A percentile compares a stretch with the other conserved stretches of the same genome.
These are phyloP conservation scores for Monilinia vaccinii-corymbosi DNA, from an alignment of 2,329 filamentous ascomycete species.

Conservation along the genomic window DNA sequence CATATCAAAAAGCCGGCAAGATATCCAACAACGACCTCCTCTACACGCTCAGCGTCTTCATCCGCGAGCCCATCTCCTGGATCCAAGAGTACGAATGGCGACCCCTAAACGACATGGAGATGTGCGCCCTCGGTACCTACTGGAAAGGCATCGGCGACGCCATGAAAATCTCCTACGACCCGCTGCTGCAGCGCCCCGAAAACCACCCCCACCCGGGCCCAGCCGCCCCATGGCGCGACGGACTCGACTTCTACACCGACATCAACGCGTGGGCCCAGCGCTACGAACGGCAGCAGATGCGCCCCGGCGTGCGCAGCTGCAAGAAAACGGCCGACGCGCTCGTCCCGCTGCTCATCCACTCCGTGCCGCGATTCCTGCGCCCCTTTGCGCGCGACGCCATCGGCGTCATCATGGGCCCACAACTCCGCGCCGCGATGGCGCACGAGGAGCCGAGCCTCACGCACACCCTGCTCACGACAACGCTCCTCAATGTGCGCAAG, in stretches of 20 bases:
- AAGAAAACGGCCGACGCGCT: slow-evolving; percentile 48
- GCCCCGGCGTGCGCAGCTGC: slow-evolving; percentile 41
- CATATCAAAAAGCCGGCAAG: slow-evolving; percentile 47
- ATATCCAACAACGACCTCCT: slow-evolving; percentile 56
- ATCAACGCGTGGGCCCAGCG: slow-evolving; percentile 38
- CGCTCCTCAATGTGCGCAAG: too few species aligned
- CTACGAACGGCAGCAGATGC: slow-evolving; percentile 54
- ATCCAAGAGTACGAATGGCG: slow-evolving; percentile 63
- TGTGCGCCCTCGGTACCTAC: slow-evolving; percentile 56
- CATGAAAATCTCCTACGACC: slow-evolving; percentile 51
- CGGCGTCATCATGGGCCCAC: slow-evolving; percentile 53
- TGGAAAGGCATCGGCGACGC: slow-evolving; percentile 65
- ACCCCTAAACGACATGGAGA: slow-evolving; percentile 54
- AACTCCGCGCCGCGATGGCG: slow-evolving; percentile 54
- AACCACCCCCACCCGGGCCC: too few species aligned
- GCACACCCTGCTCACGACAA: slow-evolving; percentile 38
- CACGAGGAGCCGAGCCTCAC: slow-evolving; percentile 40
- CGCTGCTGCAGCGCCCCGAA: not conserved
- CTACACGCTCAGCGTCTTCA: slow-evolving; percentile 57
- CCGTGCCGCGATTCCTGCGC: slow-evolving; percentile 39
- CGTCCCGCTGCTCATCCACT: slow-evolving; percentile 49
- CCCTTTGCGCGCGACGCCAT: slow-evolving; percentile 42
- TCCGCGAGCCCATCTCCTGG: slow-evolving; percentile 56
- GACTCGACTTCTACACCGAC: slow-evolving; percentile 43
- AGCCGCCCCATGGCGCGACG: slow-evolving; percentile 37